phyloP scores from a whole-genome alignment of 2,329 filamentous ascomycete genomes.

The Botryotinia calthae region DNA sequence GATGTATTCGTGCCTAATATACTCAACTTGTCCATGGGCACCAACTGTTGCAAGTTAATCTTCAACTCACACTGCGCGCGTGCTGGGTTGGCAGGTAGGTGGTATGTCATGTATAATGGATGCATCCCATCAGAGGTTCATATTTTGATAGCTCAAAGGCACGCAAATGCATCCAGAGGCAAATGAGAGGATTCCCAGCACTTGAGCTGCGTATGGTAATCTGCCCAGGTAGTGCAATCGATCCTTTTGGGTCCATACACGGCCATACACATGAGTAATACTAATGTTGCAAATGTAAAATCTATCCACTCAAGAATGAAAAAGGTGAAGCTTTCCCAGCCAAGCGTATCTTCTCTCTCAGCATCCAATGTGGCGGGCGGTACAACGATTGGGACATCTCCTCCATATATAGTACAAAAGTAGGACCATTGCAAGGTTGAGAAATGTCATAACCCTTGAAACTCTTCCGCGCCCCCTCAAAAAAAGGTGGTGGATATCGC shows the following conservation, averaged over 20 bases:
- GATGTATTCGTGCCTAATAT: neutral
- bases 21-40: neutral
- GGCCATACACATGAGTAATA: constrained; percentile 1
- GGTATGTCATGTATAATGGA: neutral
- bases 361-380: neutral
- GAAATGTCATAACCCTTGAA: neutral
- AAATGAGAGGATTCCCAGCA: neutral
- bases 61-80: neutral
- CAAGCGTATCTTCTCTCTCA: neutral
- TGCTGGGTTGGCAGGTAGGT: neutral
- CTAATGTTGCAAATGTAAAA: neutral
- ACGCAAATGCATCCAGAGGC: neutral
- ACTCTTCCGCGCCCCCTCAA: neutral
- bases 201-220: neutral
- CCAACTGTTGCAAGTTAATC: neutral
- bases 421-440: neutral
- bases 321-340: neutral
- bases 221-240: neutral
- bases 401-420: neutral
- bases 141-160: too few relatives aligned
- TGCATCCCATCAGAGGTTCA: neutral
- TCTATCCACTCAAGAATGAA: neutral
- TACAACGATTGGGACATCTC: neutral
- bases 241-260: neutral
- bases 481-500: neutral